phyloP scores from a whole-genome alignment of 2,329 filamentous ascomycete species.

The Arachnomyces sp. region DNA sequence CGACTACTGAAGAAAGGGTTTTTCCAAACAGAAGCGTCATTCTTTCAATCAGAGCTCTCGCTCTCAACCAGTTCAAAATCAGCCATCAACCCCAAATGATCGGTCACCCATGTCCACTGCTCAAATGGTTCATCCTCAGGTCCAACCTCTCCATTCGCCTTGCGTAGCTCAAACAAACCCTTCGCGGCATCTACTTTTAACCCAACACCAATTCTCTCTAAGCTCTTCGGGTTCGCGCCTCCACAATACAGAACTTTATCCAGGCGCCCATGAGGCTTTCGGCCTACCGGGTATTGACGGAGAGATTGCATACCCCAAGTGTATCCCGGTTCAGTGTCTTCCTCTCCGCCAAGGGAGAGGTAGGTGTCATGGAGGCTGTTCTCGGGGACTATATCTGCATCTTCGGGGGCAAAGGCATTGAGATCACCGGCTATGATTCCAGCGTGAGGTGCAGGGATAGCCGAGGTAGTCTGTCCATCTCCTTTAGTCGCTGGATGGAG shows the following conservation, averaged over 20 bases:
- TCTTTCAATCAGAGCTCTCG: not conserved
- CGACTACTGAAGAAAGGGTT: too few relatives aligned
- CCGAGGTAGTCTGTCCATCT: slow-evolving; percentile 4
- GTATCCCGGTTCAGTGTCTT: slow-evolving; percentile 44
- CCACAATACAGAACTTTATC: slow-evolving; percentile 8
- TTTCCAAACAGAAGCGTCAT: too few relatives aligned
- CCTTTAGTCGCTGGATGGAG: slow-evolving; percentile 26
- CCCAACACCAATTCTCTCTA: slow-evolving; percentile 43
- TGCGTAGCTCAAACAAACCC: too few relatives aligned
- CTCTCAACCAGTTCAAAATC: slow-evolving; percentile 11
- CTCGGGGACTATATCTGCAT: slow-evolving; percentile 40
- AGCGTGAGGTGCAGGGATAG: slow-evolving; percentile 24
- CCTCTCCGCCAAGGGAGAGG: slow-evolving; percentile 43
- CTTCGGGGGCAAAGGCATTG: slow-evolving; percentile 51
- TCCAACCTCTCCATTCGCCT: slow-evolving; percentile 21
- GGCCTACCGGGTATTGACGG: not conserved
- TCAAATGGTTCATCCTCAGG: slow-evolving; percentile 24
- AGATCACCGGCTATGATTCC: slow-evolving; percentile 48
- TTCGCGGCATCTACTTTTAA: slow-evolving; percentile 26
- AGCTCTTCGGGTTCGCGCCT: slow-evolving; percentile 35
- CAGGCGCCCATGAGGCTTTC: not conserved
- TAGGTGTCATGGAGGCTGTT: slow-evolving; percentile 47
- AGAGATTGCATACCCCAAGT: slow-evolving; percentile 51
- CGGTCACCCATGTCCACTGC: slow-evolving; percentile 42
- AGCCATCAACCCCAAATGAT: slow-evolving; percentile 41